phyloP scores from a whole-genome alignment of 208 protist genomes.

The Acanthamoeba culbertsoni region DNA sequence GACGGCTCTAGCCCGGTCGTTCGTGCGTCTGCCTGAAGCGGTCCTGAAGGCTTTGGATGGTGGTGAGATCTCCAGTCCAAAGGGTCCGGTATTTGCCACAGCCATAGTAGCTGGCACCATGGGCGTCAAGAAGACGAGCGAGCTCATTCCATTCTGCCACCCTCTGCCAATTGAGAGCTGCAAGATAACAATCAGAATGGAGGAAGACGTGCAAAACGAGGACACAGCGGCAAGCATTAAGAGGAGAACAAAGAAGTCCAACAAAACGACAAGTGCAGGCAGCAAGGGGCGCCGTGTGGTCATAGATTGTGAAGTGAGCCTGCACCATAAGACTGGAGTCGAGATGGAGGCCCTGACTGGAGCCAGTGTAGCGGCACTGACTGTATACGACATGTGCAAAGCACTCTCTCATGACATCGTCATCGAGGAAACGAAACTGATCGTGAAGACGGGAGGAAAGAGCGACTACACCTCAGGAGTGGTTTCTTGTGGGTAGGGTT shows the following conservation, averaged over 20 bases:
- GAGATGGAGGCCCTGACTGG: constrained; percentile 96
- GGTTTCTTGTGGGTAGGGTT: background rate
- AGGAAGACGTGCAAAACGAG: background rate
- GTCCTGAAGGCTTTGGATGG: background rate
- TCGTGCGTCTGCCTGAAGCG: background rate
- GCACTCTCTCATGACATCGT: constrained; percentile 78
- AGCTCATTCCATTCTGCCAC: constrained; percentile 95
- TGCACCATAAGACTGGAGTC: constrained; percentile 86
- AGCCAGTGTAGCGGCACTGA: constrained; percentile 88
- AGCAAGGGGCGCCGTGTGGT: background rate
- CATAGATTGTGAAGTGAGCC: constrained; percentile 65
- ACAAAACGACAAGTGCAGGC: background rate
- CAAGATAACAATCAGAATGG: constrained; percentile 87
- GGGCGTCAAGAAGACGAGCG: constrained; percentile 91
- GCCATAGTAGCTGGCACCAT: constrained; percentile 87
- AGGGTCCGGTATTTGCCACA: constrained; percentile 74
- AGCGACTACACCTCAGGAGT: constrained; percentile 62
- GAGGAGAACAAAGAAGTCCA: background rate
- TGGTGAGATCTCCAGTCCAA: background rate
- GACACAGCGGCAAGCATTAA: background rate
- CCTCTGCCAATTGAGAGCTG: constrained; percentile 89
- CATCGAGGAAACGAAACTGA: constrained; percentile 73
- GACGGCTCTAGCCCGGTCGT: background rate
- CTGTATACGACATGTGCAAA: constrained; percentile 87
- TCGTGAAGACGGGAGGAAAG: constrained; percentile 84